These are phyloP conservation scores for Aegle marmelos DNA, from an alignment of 345 rosid genomes.

Conservation along the genomic window DNA sequence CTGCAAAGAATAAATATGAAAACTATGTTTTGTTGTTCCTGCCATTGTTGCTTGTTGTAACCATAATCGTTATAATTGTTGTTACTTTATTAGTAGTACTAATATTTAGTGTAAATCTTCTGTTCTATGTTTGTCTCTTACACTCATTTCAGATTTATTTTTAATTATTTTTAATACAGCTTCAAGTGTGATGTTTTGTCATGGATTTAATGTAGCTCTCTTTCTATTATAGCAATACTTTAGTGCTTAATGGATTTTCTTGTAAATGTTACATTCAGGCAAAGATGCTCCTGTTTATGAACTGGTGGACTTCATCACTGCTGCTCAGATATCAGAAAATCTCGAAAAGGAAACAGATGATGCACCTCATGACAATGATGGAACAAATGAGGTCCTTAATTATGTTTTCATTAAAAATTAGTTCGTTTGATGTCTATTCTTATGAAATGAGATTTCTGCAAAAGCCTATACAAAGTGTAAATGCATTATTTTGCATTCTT, in stretches of 20 bases:
- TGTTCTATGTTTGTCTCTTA: neutral
- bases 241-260: conserved; percentile 10
- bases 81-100: neutral
- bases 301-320: conserved; percentile 76
- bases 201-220: neutral
- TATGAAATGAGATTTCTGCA: neutral
- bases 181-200: neutral
- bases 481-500: neutral
- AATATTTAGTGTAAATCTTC: neutral
- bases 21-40: neutral
- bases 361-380: conserved; percentile 28
- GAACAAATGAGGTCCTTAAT: conserved; percentile 42
- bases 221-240: neutral
- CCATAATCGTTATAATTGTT: neutral
- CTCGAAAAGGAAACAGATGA: conserved; percentile 40
- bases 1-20: neutral
- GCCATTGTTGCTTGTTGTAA: neutral
- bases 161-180: neutral
- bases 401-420: neutral
- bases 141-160: neutral
- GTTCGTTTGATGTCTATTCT: neutral
- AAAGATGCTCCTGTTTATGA: conserved; percentile 54
- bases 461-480: neutral
- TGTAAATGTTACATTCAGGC: conserved; percentile 39
- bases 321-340: conserved; percentile 73